Evolutionary conservation across 495 filamentous ascomycete genomes (phyloP), one percentile per base, ranked within the genome.

Genomic region (Aspergillus asperescens): DNA sequence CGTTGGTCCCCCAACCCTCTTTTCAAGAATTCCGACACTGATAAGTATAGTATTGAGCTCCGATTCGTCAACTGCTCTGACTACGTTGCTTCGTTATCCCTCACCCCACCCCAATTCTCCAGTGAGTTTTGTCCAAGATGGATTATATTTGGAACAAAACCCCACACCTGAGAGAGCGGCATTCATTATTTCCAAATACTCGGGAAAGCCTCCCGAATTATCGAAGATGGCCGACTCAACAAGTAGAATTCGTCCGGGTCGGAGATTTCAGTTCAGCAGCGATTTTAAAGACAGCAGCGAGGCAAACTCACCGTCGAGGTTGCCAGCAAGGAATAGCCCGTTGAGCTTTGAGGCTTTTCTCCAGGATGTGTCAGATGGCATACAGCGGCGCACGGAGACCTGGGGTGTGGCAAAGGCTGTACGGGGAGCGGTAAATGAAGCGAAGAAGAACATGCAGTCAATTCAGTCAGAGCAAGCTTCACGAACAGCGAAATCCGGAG

Each of bases 361-460:
- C 28, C 88, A 92, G 59, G 89, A 90, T 32, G 90, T 93, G 10
- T 90, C 92, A 4, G 85, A 86, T 59, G 84, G 84, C 32, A 83
- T 97, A 13, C 81, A 95, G 48, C 83, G 87, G 41, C 81, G 85
- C 7, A 84, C 91, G 34, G 91, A 96, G 62, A 81, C 84, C 50
- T 88, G 92, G 67, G 90, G 92, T 3, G 85, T 97, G 25, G 90
- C 90, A 55, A 89, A 90, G 67, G 90, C 89, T 9, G 86, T 98
- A 9, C 83, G 91, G 16, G 90, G 92, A 53, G 92, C 93, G 4
- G 81, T 95, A 49, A 88, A 79, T 12, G 90, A 96, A 71, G 87
- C 92, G 3, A 80, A 77, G 55, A 85, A 78, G 59, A 86, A 85
- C 54, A 82, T 89, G 55, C 81, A 87, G 59, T 77, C 77, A n/a